Evolutionary conservation across 2,329 filamentous ascomycete genomes (phyloP), one percentile per base, ranked within the genome.

Genomic region (Fragosphaeria purpurea): DNA sequence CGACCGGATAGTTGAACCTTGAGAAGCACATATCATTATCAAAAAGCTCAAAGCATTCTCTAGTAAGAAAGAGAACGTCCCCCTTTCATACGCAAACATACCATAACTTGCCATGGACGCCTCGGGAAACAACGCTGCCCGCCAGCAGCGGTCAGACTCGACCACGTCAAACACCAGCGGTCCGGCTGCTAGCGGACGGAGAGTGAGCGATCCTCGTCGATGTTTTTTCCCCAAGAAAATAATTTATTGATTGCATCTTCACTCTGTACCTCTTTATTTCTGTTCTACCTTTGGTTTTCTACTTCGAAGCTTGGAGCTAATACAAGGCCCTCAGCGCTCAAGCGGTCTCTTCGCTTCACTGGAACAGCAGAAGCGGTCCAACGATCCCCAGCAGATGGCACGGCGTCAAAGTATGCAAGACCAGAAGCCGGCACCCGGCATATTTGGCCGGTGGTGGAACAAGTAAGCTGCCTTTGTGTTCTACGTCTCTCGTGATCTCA

Each of bases 401-500:
- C 72, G 77, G 11, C 74, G 77, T 6, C 70, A 75, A 59, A 79
- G 75, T 59, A 65, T 80, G 57, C 69, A 68, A 34, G 77, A 81
- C 51, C 77, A 80, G 60, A 69, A 70, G 52, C 68, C 67, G 11
- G 63, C 68, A 46, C 60, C 69, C 1, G 76, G 76, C 41, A 64
- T 80, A 55, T 65, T 80, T 47, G 74, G 73, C 49, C 67, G 71
- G 54, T 70, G 79, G 66, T 81, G 79, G 73, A 70, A 78, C 57
- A 78, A 72, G 77, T 80, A 63, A 74, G 60, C 10, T 34, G 38
- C 6, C 4, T n/a, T 7, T 44, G 7, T 37, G 13, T 30, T 38
- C 10, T 43, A 4, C 40, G 4, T 31, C 8, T 13, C 41, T 42
- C 41, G 22, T 22, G 22, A 22, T 22, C 22, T 22, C 22, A 22